These are phyloP conservation scores for Gossypium raimondii DNA, from an alignment of 345 rosid species.

Conservation along the genomic window DNA sequence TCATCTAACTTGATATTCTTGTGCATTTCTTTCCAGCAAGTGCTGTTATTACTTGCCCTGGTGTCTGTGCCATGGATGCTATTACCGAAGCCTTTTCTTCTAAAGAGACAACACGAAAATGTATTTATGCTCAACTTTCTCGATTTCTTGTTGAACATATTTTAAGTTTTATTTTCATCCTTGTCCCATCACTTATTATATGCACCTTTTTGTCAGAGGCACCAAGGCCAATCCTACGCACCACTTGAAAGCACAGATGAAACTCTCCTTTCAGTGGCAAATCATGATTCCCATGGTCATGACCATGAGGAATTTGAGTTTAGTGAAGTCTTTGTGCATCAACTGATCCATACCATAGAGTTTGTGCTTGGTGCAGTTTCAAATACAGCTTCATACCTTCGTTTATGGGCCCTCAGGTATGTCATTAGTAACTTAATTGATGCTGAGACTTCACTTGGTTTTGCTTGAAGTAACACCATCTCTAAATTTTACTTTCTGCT, in stretches of 20 bases:
- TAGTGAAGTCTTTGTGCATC: conserved; percentile 94
- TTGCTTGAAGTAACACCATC: neutral
- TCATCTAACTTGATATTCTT: neutral
- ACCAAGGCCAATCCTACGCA: conserved; percentile 69
- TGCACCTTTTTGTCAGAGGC: conserved; percentile 51
- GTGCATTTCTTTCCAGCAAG: conserved; percentile 44
- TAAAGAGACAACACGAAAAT: conserved; percentile 78
- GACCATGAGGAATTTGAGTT: conserved; percentile 90
- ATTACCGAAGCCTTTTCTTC: conserved; percentile 85
- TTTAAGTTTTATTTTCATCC: neutral
- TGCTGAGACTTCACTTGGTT: neutral
- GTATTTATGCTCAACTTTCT: conserved; percentile 32
- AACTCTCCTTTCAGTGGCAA: conserved; percentile 57
- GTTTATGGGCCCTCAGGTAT: conserved; percentile 96
- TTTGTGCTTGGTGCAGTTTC: conserved; percentile 98
- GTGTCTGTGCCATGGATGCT: conserved; percentile 98
- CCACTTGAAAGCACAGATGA: conserved; percentile 66
- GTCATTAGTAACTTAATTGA: conserved; percentile 1
- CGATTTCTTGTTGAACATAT: neutral
- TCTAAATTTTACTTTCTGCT: neutral
- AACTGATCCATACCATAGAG: conserved; percentile 93
- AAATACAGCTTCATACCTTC: conserved; percentile 95
- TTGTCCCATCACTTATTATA: conserved; percentile 9
- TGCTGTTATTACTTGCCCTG: conserved; percentile 69
- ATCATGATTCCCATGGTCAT: conserved; percentile 51